Base-by-base conservation (phyloP, 208 protist genomes). In the Leishmania guyanensis region DNA sequence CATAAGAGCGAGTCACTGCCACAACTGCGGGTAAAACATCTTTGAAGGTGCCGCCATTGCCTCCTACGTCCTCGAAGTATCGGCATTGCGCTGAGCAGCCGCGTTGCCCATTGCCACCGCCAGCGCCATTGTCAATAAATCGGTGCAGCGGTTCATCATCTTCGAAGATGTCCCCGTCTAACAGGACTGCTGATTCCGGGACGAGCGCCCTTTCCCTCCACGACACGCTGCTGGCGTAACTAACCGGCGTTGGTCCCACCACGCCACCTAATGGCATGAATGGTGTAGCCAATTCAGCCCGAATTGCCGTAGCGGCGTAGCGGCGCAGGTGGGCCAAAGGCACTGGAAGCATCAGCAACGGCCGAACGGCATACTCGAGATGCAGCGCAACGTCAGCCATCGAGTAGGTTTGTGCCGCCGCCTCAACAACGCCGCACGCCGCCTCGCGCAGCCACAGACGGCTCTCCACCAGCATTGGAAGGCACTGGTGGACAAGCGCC, bases 401-500 rank as follows among this genome's bases (percentile, higher is more conserved):
- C n/a, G 88, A 84, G 75, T 91, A 88, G 5, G 58, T 83, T 33
- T 82, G 77, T 20, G 89, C 92, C 10, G 89, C 86, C n/a, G 83
- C 86, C 83, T 90, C 92, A 10, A 96, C 84, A 2, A 96, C 77
- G 0, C 65, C 70, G 62, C 86, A 89, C 33, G 91, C 85, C 48
- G 92, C 90, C 70, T 79, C 81, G 53, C 86, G 86, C 53, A 96
- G 85, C 88, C 80, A 89, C 72, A 73, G 78, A 53, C 86, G 83
- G 3, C 64, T 26, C 51, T 85, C 88, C 26, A 92, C 48, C 70
- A 96, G 66, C 9, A 90, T 74, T 16, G 91, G 91, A 36, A 96
- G 77, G 16, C 60, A 82, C 78, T 90, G 84, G 69, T 94, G 89
- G 48, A 93, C 91, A 22, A 93, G 84, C 29, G 81, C n/a, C 91